Percentiles rank a stretch among this genome's conserved stretches.
These are phyloP conservation scores for Lepidium africanum DNA, from an alignment of 345 rosid species.

Conservation along the genomic window DNA sequence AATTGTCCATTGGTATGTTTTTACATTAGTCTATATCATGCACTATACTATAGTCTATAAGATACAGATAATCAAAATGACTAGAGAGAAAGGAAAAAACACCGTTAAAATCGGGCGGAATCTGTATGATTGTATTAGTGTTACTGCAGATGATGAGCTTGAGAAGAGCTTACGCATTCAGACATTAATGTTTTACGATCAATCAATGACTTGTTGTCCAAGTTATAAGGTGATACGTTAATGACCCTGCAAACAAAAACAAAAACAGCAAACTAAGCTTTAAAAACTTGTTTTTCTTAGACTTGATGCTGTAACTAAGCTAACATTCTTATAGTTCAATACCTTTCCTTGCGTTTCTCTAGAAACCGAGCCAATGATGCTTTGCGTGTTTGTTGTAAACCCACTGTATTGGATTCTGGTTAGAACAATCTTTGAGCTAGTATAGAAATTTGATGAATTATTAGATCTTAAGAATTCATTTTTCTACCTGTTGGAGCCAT, in stretches of 20 bases:
- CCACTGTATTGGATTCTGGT: conserved; percentile 22
- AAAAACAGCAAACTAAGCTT: not conserved
- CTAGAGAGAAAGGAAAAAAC: not conserved
- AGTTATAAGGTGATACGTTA: conserved; percentile 34
- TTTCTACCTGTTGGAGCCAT: conserved; percentile 36
- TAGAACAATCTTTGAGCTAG: not conserved
- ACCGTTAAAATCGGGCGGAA: not conserved
- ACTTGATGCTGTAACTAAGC: not conserved
- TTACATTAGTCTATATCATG: too few species aligned
- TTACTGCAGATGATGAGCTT: conserved; percentile 20
- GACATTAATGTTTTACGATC: not conserved
- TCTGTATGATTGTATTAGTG: not conserved
- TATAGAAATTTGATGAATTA: not conserved
- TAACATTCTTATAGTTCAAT: not conserved
- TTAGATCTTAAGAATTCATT: not conserved
- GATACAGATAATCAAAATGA: not conserved
- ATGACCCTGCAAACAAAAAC: conserved; percentile 28
- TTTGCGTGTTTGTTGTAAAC: conserved; percentile 59
- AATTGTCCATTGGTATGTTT: too few species aligned
- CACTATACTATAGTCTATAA: not conserved
- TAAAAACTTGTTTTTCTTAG: not conserved
- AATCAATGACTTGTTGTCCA: not conserved
- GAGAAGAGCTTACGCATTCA: conserved; percentile 15
- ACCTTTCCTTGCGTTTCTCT: conserved; percentile 77
- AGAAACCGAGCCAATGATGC: conserved; percentile 67